Evolutionary conservation across 2,329 filamentous ascomycete species (phyloP), one percentile per base, ranked within the genome.

Genomic region (Phaeomoniella chlamydospora): DNA sequence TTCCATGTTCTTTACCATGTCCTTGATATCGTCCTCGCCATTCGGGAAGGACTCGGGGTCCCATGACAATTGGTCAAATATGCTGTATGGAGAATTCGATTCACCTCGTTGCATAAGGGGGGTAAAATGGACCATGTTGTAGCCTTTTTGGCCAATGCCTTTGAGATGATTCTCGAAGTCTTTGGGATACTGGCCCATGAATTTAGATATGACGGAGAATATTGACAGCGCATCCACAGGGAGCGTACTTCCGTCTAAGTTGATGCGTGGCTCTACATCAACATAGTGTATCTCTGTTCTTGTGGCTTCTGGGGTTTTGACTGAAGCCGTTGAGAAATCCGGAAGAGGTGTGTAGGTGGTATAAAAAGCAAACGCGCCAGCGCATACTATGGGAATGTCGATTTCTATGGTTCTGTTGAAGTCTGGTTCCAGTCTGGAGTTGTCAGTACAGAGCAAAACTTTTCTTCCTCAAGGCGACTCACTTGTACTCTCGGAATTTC

Each of bases 91-190:
- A 2, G 90, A 98, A 54, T 98, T 94, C 36, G 90, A 98, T 31
- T 68, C 70, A 39, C 90, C 90, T 40, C 90, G 77, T 39, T 80
- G 70, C 68, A 93, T 90, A 45, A 98, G 66, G 6, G 90, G 90
- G 2, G 90, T 94, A 57, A 98, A 98, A 58, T 98, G 90, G 41
- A 98, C 77, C 86, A 96, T 94, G 62, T 98, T 98, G 68, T 98
- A 98, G 32, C 87, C 87, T 41, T 90, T 73, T 49, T 82, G 75
- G 54, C 83, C 82, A 54, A 98, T 94, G 17, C 90, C 87, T 38
- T 72, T 70, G 39, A 98, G 64, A 55, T 96, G 88, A 35, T 75
- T 80, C 53, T 94, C 76, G 87, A 88, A 98, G 50, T 94, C 83
- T 12, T 68, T 68, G 0, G 88, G 85, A 52, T 90, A 94, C 51